phyloP scores from a whole-genome alignment of 371 early-diverging fungal genomes.

The Mortierella sp. region DNA sequence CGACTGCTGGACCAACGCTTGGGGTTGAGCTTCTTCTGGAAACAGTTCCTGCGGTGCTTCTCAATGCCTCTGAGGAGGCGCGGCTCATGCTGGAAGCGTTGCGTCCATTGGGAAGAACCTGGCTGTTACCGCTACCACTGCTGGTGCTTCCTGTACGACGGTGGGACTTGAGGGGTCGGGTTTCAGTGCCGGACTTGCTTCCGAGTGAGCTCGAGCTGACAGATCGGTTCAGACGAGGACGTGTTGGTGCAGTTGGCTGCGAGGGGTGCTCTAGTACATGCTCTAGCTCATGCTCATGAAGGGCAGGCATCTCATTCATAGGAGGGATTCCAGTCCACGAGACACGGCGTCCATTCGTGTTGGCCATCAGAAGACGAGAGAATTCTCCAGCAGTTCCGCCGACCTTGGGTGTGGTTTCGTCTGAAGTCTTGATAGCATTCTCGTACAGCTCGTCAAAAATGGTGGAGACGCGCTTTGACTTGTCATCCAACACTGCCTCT shows the following conservation, averaged over 20 bases:
- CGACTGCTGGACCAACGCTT: conserved; percentile 14
- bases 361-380: conserved; percentile 48
- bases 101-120: conserved; percentile 7
- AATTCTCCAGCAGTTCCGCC: conserved; percentile 45
- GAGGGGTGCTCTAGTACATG: conserved; percentile 1
- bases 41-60: neutral
- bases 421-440: conserved; percentile 60
- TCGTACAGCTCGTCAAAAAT: conserved; percentile 73
- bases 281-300: conserved; percentile 1
- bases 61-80: conserved; percentile 8
- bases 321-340: conserved; percentile 44
- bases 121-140: conserved; percentile 26
- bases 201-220: conserved; percentile 32
- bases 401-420: conserved; percentile 46
- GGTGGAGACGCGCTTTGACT: conserved; percentile 63
- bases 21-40: conserved; percentile 1
- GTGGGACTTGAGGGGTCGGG: conserved; percentile 12
- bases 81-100: conserved; percentile 41
- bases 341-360: conserved; percentile 46
- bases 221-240: conserved; percentile 33
- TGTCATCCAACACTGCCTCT: conserved; percentile 34
- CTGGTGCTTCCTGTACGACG: conserved; percentile 40
- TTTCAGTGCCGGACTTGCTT: conserved; percentile 1
- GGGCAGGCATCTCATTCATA: conserved; percentile 5
- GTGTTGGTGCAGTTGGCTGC: conserved; percentile 4